Evolutionary conservation across 202 grass and related monocot species (phyloP).

Genomic region (Setaria italica): DNA sequence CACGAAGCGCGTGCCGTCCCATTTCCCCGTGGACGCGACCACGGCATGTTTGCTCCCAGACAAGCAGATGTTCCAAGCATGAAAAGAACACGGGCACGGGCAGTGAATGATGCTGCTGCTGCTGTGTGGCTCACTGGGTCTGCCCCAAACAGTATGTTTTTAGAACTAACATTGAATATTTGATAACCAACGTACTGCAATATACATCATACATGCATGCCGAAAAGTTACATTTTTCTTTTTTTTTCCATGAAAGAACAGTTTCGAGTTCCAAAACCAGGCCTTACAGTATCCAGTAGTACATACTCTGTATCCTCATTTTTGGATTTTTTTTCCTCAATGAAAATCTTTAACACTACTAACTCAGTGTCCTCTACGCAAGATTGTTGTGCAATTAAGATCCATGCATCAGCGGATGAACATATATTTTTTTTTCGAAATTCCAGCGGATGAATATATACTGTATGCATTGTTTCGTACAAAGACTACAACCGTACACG

Average conservation of each 20-base stretch:
- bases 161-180: too few relatives aligned
- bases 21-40: not conserved
- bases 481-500: not conserved
- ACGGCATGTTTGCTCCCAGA: not conserved
- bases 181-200: too few relatives aligned
- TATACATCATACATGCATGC: too few relatives aligned
- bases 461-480: too few relatives aligned
- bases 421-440: not conserved
- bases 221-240: too few relatives aligned
- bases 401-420: not conserved
- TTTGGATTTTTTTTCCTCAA: not conserved
- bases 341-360: not conserved
- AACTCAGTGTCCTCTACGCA: not conserved
- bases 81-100: not conserved
- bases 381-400: not conserved
- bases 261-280: too few relatives aligned
- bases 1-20: not conserved
- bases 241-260: too few relatives aligned
- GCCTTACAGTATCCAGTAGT: too few relatives aligned
- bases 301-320: too few relatives aligned
- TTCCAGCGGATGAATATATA: not conserved
- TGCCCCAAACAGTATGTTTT: too few relatives aligned
- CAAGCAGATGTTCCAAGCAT: slow-evolving; percentile 19
- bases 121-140: not conserved
- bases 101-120: too few relatives aligned